These are phyloP conservation scores for Colletotrichum acutatum DNA, from an alignment of 2,329 filamentous ascomycete species.

Conservation along the genomic window DNA sequence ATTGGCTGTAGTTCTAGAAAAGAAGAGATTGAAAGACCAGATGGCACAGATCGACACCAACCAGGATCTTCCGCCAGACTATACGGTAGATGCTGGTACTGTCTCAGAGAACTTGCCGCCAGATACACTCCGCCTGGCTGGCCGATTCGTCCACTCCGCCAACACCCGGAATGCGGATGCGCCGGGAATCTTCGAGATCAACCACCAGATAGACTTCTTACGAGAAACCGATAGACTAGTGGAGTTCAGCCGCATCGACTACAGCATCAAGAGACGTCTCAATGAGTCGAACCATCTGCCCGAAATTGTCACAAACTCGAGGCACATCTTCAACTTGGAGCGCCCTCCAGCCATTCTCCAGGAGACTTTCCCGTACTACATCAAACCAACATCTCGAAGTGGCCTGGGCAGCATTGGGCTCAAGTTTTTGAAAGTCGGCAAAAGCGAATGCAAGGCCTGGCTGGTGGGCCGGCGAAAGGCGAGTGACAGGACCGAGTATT, in stretches of 20 bases:
- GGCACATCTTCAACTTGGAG: slow-evolving; percentile 48
- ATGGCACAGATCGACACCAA: slow-evolving; percentile 9
- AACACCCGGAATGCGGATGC: slow-evolving; percentile 40
- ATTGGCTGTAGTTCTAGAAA: neutral
- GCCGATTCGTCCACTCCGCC: slow-evolving; percentile 46
- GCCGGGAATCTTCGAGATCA: slow-evolving; percentile 49
- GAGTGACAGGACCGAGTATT: slow-evolving; percentile 27
- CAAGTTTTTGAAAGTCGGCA: slow-evolving; percentile 11
- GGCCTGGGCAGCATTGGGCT: slow-evolving; percentile 9
- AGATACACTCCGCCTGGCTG: slow-evolving; percentile 46
- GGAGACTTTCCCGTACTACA: slow-evolving; percentile 46
- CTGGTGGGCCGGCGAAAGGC: slow-evolving; percentile 24
- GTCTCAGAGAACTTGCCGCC: slow-evolving; percentile 40
- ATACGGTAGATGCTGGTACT: slow-evolving; percentile 8
- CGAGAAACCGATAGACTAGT: slow-evolving; percentile 45
- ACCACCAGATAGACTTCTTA: slow-evolving; percentile 47
- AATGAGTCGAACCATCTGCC: slow-evolving; percentile 32
- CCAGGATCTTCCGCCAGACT: slow-evolving; percentile 16
- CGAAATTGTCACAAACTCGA: slow-evolving; percentile 41
- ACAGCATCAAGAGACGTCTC: slow-evolving; percentile 38
- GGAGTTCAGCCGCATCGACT: slow-evolving; percentile 45
- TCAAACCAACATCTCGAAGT: slow-evolving; percentile 15
- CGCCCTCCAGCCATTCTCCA: slow-evolving; percentile 43
- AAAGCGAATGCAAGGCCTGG: slow-evolving; percentile 35
- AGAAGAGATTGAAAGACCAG: neutral